Percentiles rank a stretch among this genome's conserved stretches.
These are phyloP conservation scores for Adansonia digitata DNA, from an alignment of 345 rosid species.

Conservation along the genomic window DNA sequence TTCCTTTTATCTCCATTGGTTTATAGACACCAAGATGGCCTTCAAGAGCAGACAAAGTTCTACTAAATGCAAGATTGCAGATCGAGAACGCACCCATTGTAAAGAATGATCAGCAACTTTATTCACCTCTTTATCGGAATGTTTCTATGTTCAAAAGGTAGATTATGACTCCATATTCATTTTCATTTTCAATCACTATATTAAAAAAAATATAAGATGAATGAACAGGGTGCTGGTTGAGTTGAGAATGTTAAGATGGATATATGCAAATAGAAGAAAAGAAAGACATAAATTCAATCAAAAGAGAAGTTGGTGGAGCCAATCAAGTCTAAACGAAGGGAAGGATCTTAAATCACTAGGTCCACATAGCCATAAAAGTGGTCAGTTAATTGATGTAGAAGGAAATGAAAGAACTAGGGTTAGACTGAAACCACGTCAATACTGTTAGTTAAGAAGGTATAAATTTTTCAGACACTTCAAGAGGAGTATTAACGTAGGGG, in stretches of 20 bases:
- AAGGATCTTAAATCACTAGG: background rate
- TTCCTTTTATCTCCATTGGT: conserved; percentile 15
- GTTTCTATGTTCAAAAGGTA: conserved; percentile 79
- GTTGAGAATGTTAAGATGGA: background rate
- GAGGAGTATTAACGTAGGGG: background rate
- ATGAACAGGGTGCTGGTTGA: background rate
- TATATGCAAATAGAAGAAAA: background rate
- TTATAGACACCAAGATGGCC: conserved; percentile 59
- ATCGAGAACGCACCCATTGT: conserved; percentile 59
- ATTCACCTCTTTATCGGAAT: conserved; percentile 64
- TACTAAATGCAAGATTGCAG: conserved; percentile 51
- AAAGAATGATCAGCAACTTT: conserved; percentile 45
- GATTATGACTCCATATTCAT: background rate
- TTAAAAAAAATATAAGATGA: background rate
- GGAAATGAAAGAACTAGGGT: background rate
- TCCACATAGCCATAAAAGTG: background rate
- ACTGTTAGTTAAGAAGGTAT: background rate
- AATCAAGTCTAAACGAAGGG: background rate
- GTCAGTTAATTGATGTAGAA: background rate
- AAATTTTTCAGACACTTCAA: background rate
- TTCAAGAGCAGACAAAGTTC: conserved; percentile 55
- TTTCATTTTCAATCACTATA: background rate
- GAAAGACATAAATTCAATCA: background rate
- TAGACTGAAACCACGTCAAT: background rate
- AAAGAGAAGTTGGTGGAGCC: background rate